Evolutionary conservation across 2,329 filamentous ascomycete genomes (phyloP).

Genomic region (Xylariaceae sp.): DNA sequence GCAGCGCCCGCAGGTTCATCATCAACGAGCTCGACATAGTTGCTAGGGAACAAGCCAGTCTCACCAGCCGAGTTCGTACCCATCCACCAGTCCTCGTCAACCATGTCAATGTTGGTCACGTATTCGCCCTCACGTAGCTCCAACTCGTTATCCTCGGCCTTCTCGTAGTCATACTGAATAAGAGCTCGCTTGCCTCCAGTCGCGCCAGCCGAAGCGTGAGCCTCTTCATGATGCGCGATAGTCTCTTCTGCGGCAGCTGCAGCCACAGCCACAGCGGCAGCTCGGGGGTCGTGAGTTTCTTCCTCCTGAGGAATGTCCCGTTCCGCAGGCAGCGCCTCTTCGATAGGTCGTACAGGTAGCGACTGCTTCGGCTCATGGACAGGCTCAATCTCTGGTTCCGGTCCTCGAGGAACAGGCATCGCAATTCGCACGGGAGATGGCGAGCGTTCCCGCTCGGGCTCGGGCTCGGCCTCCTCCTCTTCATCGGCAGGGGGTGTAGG

Average conservation of each 20-base stretch:
- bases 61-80: constrained; percentile 82
- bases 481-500: constrained; percentile 52
- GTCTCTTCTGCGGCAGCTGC: constrained; percentile 41
- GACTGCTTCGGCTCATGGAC: constrained; percentile 47
- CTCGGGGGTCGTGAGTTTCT: constrained; percentile 55
- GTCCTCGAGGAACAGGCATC: constrained; percentile 70
- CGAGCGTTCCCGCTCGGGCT: constrained; percentile 44
- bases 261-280: constrained; percentile 48
- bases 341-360: constrained; percentile 60
- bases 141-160: constrained; percentile 94
- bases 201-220: constrained; percentile 33
- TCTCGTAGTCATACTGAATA: constrained; percentile 93
- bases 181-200: constrained; percentile 64
- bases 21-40: constrained; percentile 86
- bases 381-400: constrained; percentile 49
- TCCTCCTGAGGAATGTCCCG: constrained; percentile 62
- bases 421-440: constrained; percentile 79
- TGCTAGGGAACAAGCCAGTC: constrained; percentile 88
- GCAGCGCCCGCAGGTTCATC: constrained; percentile 38
- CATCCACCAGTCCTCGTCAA: constrained; percentile 99
- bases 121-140: constrained; percentile 83
- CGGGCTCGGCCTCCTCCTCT: constrained; percentile 46
- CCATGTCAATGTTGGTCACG: constrained; percentile 91
- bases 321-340: constrained; percentile 57
- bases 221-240: constrained; percentile 37